Percentiles rank a stretch among this genome's conserved stretches.
Evolutionary conservation across 2,329 filamentous ascomycete species (phyloP).

Genomic region (Dryadomyces sulphureus): DNA sequence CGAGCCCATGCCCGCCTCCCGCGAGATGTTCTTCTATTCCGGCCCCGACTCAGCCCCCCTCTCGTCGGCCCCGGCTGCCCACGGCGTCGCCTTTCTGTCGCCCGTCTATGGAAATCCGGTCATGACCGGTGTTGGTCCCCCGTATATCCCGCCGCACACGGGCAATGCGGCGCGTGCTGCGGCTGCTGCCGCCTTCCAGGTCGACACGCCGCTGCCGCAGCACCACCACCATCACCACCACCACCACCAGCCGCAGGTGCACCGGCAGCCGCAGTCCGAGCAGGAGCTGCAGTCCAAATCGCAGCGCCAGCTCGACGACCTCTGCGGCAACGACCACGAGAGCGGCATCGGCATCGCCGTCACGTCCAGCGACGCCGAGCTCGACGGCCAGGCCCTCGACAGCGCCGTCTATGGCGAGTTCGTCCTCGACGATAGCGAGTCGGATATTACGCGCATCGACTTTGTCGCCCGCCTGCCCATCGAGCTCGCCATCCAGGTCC

Average conservation of each 20-base stretch:
- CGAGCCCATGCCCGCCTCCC: conserved; percentile 23
- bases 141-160: conserved; percentile 43
- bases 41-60: conserved; percentile 4
- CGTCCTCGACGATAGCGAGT: conserved; percentile 12
- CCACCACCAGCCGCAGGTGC: conserved; percentile 9
- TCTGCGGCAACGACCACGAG: conserved; percentile 39
- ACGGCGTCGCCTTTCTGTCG: conserved; percentile 8
- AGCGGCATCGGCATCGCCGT: conserved; percentile 50
- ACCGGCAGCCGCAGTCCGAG: neutral
- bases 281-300: conserved; percentile 22
- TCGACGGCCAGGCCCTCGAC: conserved; percentile 20
- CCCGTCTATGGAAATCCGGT: no score
- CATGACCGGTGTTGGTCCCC: conserved; percentile 40
- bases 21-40: conserved; percentile 15
- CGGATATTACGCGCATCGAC: conserved; percentile 37
- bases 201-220: conserved; percentile 6
- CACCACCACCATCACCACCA: conserved; percentile 16
- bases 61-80: conserved; percentile 5
- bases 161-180: conserved; percentile 46
- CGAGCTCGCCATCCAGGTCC: conserved; percentile 44
- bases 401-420: conserved; percentile 7
- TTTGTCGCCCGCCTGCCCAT: conserved; percentile 40
- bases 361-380: conserved; percentile 25
- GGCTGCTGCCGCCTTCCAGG: conserved; percentile 42
- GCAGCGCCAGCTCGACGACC: conserved; percentile 25